Base-by-base conservation (phyloP, 2,329 filamentous ascomycete species). In the Pseudogymnoascus sp. region DNA sequence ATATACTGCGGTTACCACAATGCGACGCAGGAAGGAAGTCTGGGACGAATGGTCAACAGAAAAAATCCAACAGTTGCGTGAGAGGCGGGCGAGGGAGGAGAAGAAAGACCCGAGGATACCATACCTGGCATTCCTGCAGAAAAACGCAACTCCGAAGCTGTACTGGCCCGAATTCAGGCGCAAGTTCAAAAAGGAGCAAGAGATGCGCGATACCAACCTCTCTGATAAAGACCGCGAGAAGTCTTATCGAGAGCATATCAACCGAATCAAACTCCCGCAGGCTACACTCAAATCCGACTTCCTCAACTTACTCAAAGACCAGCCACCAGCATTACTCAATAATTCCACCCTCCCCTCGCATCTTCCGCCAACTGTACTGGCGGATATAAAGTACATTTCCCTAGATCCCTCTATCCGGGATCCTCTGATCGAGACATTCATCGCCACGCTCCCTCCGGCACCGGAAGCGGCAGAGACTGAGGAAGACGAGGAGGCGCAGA, bases 161-260 rank as follows among this genome's bases (percentile, higher is more conserved):
- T 99, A 96, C 79, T 99, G 95, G 95, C 89, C 91, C 0, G 95
- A 99, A 73, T 99, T 99, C 77, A 91, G 90, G 70, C 83, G 95
- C 36, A 99, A 97, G 73, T 95, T 86, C 76, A 89, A 89, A 68
- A 93, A 89, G 67, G 92, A 96, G 67, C 75, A 84, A 0, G 83
- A 87, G 61, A 92, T 99, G 89, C 89, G 88, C 65, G 89, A 93
- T 64, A 79, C 84, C 31, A 83, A 81, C 60, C 79, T 93, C 23
- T 78, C 80, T 36, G 91, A 93, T 70, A 91, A 89, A 73, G 90
- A 93, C 61, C 83, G 89, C 36, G 91, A 96, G 72, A 92, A 89
- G 75, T 79, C 85, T 61, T 96, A 93, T 73, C 83, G 90, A 63
- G 90, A 95, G 64, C 85, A 91, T 70, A 80, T 91, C 67, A 82